phyloP scores from a whole-genome alignment of 441 rosid genomes.

The Lepidium campestre region DNA sequence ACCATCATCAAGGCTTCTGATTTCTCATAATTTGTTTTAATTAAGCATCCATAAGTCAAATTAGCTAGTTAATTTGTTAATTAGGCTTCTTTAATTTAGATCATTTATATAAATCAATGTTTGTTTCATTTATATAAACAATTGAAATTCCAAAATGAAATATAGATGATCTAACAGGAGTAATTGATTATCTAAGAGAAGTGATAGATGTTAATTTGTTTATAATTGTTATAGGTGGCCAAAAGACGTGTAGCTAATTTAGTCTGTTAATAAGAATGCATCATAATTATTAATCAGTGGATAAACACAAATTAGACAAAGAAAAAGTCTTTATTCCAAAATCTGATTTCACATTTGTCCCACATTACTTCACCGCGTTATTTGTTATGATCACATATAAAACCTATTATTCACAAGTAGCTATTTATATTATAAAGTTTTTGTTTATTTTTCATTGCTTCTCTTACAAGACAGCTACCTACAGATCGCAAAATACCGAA shows the following conservation, averaged over 20 bases:
- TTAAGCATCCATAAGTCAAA: not conserved
- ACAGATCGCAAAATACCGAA: conserved; percentile 14
- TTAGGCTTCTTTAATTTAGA: not conserved
- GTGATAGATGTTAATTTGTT: not conserved
- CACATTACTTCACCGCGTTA: conserved; percentile 25
- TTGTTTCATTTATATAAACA: not conserved
- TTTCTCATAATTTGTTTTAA: not conserved
- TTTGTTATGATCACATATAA: conserved; percentile 4
- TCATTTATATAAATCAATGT: not conserved
- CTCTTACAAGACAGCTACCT: conserved; percentile 20
- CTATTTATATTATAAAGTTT: not conserved
- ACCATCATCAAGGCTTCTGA: conserved; percentile 12
- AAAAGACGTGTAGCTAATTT: no score
- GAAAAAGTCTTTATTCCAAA: conserved; percentile 11
- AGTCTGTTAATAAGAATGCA: not conserved
- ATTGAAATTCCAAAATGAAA: not conserved
- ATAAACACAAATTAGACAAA: not conserved
- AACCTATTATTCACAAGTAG: not conserved
- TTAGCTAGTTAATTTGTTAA: not conserved
- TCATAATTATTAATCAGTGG: not conserved
- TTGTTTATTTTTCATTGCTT: not conserved
- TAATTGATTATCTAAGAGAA: no score
- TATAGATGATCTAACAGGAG: no score
- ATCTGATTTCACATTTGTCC: conserved; percentile 21
- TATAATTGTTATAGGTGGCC: not conserved